Evolutionary conservation across 352 stramenopile species (phyloP).

Genomic region (Phytophthora sp.): DNA sequence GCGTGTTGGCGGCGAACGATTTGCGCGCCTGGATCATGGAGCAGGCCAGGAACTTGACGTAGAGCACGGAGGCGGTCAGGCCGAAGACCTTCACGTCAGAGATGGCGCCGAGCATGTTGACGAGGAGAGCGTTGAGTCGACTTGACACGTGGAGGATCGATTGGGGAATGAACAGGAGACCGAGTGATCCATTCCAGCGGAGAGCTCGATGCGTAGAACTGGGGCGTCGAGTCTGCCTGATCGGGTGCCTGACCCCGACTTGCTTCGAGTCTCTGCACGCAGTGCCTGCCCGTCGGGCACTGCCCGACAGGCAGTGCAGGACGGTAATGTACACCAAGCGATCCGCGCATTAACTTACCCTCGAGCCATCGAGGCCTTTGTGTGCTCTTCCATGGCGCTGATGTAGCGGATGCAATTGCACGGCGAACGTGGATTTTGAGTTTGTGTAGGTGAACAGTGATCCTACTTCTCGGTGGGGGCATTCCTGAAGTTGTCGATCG

Average conservation of each 20-base stretch:
- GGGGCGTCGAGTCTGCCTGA: slow-evolving; percentile 8
- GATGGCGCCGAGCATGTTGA: slow-evolving; percentile 22
- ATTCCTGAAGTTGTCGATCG: slow-evolving; percentile 10
- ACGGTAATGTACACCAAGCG: too few species aligned
- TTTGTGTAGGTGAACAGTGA: too few species aligned
- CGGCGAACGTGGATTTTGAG: too few species aligned
- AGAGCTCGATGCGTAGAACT: not conserved
- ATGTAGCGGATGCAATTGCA: too few species aligned
- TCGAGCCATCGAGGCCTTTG: too few species aligned
- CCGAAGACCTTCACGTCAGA: slow-evolving; percentile 42
- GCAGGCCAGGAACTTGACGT: slow-evolving; percentile 64
- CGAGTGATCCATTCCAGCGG: not conserved
- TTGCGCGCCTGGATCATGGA: slow-evolving; percentile 55
- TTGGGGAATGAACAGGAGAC: slow-evolving; percentile 31
- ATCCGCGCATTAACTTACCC: too few species aligned
- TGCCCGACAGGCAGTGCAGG: too few species aligned
- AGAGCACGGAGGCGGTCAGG: slow-evolving; percentile 41
- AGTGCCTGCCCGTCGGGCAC: not conserved
- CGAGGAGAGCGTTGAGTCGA: not conserved
- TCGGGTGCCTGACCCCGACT: slow-evolving; percentile 15
- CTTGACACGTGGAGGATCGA: slow-evolving; percentile 6
- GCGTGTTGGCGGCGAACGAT: slow-evolving; percentile 54
- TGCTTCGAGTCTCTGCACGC: slow-evolving; percentile 5
- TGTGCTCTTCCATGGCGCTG: too few species aligned
- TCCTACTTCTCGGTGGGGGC: slow-evolving; percentile 9